Evolutionary conservation across 1,139 yeast genomes (phyloP).

Genomic region (Pichia sp.): DNA sequence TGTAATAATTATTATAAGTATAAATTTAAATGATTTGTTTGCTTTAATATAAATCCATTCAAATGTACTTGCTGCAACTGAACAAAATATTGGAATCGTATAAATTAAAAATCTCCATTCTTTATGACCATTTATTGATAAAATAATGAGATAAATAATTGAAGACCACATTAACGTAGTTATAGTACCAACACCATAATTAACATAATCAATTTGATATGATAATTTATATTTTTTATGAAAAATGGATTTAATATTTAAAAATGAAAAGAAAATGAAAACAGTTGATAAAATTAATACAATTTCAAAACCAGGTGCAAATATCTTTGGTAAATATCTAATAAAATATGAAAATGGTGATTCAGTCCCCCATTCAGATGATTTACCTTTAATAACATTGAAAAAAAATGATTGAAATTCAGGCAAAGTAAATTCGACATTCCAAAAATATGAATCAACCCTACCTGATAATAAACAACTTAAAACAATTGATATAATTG

Average conservation of each 20-base stretch:
- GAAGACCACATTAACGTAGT: conserved; percentile 42
- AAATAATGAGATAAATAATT: conserved; percentile 45
- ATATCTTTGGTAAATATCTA: conserved; percentile 48
- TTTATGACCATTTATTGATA: conserved; percentile 86
- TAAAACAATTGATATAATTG: conserved; percentile 24
- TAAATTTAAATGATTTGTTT: background rate
- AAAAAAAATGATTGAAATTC: conserved; percentile 67
- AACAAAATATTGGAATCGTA: conserved; percentile 60
- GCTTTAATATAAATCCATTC: conserved; percentile 22
- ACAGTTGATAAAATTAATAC: conserved; percentile 44
- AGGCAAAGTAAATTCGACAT: conserved; percentile 42
- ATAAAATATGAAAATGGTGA: conserved; percentile 66
- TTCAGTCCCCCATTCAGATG: conserved; percentile 79
- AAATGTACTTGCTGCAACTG: conserved; percentile 62
- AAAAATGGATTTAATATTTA: background rate
- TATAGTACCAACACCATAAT: conserved; percentile 32
- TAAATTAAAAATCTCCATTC: conserved; percentile 91
- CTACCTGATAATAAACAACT: conserved; percentile 33
- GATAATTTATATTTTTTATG: conserved; percentile 32
- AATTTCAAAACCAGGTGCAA: conserved; percentile 9
- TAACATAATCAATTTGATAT: conserved; percentile 32
- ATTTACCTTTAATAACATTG: conserved; percentile 68
- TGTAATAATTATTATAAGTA: background rate
- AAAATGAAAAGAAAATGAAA: conserved; percentile 33
- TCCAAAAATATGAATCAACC: conserved; percentile 80